Evolutionary conservation across 148 eudicot genomes (phyloP), one percentile per base, ranked within the genome.

Genomic region (Suaeda aralocaspica): DNA sequence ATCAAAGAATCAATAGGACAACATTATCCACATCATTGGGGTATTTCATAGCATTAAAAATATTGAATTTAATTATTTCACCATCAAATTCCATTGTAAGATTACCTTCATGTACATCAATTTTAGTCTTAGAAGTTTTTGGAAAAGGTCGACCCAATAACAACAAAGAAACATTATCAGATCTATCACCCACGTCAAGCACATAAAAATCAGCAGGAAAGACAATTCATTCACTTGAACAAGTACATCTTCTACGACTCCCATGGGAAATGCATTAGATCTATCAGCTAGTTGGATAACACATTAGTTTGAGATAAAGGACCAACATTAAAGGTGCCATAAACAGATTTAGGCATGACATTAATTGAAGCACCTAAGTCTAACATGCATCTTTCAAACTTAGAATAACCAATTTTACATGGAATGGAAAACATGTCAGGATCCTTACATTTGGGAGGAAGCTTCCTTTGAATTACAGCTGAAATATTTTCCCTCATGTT

Each of bases 231-330:
- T 57, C 5, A 74, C 71, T 42, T 53, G 42, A 0, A 74, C 67
- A 11, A 74, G 30, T 11, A 74, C 60, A 48, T 74, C 67, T 62
- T 74, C 72, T 11, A 67, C 9, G 0, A 74, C 42, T 1, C 72
- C 72, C 5, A 66, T 15, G 6, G 74, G 79, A 33, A 59, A 69
- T 9, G 68, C 64, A 62, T 51, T 62, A 6, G 69, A 49, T 29
- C 79, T 51, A 69, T 63, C 74, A 67, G 45, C 79, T 10, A 74
- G 24, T 67, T 67, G 77, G 10, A 74, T 67, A 5, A 74, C 46
- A 67, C 57, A 25, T 56, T n/a, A 14, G 58, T 74, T 33, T 67
- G 7, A 15, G 60, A 31, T 4, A 59, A 24, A 6, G 66, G 30
- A n/a, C 61, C 72, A 1, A 59, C n/a, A 10, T 67, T 59, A 3